Conservation (phyloP, 2,329 filamentous ascomycete genomes). For the Pseudogymnoascus sp. region DNA sequence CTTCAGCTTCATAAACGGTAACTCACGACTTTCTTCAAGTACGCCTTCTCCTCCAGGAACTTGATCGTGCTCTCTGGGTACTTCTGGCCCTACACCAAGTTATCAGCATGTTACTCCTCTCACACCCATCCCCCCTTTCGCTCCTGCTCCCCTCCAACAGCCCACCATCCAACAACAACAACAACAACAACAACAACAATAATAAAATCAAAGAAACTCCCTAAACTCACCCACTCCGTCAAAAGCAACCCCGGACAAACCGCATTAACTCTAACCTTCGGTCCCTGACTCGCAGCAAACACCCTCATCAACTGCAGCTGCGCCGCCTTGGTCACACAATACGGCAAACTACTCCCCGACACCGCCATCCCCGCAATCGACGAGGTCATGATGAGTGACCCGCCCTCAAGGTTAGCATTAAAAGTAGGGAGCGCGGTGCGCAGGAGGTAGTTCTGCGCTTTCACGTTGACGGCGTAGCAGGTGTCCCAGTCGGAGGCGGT, state of each 20-base stretch:
- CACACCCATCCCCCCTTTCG: not conserved
- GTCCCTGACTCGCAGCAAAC: slow-evolving; percentile 52
- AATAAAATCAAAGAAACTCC: no score
- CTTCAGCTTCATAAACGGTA: not conserved
- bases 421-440: slow-evolving; percentile 51
- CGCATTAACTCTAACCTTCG: slow-evolving; percentile 56
- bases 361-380: slow-evolving; percentile 45
- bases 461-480: slow-evolving; percentile 57
- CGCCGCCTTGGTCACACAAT: slow-evolving; percentile 36
- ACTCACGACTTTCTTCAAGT: slow-evolving; percentile 47
- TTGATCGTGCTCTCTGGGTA: slow-evolving; percentile 46
- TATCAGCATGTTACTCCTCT: not conserved
- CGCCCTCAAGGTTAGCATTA: slow-evolving; percentile 53
- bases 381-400: slow-evolving; percentile 54
- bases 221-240: slow-evolving; percentile 51
- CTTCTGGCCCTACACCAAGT: slow-evolving; percentile 35
- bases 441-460: slow-evolving; percentile 45
- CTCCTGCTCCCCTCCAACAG: no score
- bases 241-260: slow-evolving; percentile 56
- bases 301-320: slow-evolving; percentile 58
- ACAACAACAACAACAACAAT: no score
- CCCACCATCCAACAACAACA: no score
- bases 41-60: slow-evolving; percentile 39
- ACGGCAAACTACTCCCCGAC: slow-evolving; percentile 17
- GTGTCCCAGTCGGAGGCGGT: slow-evolving; percentile 21